Base-by-base conservation (phyloP, 2,329 filamentous ascomycete species). In the Dothistroma septosporum region DNA sequence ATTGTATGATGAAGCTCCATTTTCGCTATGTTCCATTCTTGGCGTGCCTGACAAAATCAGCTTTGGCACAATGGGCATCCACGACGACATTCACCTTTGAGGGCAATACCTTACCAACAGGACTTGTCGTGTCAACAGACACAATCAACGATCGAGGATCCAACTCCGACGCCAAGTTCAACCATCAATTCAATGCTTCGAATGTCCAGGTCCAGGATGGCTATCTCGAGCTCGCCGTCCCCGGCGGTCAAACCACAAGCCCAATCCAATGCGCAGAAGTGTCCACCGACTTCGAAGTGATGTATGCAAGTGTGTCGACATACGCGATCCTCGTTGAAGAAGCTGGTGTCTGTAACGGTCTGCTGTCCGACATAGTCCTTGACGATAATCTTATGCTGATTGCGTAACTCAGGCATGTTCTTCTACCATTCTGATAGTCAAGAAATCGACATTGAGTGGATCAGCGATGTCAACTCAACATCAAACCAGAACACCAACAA, bases 371-470 rank as follows among this genome's bases (percentile, higher is more conserved):
- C 14, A 37, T 37, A 28, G 24, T 28, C 24, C 24, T 28, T 28
- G 24, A 6, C 24, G 6, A 28, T 28, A 28, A 6, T 28, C 24
- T 37, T 16, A 9, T 37, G 33, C 33, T 37, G 33, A 37, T 37
- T 3, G 14, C 14, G 7, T 37, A 37, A 2, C 33, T 37, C 46
- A 66, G 64, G 64, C 32, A 65, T 66, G 35, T 68, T 68, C 57
- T 60, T 64, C 4, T 66, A 67, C 60, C 46, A 58, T 16, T 53
- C 48, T 55, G 65, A 67, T 46, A 64, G 48, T 22, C 65, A 68
- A 19, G 66, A 68, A 48, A 57, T 50, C 22, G 65, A 67, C 32
- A 68, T 67, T 46, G 66, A 68, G 62, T 67, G 65, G 59, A 55
- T 68, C 19, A 64, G 58, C 48, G 61, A 66, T 41, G 57, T 64